Evolutionary conservation across 2,329 filamentous ascomycete species (phyloP).

Genomic region (Thielaviopsis populi): DNA sequence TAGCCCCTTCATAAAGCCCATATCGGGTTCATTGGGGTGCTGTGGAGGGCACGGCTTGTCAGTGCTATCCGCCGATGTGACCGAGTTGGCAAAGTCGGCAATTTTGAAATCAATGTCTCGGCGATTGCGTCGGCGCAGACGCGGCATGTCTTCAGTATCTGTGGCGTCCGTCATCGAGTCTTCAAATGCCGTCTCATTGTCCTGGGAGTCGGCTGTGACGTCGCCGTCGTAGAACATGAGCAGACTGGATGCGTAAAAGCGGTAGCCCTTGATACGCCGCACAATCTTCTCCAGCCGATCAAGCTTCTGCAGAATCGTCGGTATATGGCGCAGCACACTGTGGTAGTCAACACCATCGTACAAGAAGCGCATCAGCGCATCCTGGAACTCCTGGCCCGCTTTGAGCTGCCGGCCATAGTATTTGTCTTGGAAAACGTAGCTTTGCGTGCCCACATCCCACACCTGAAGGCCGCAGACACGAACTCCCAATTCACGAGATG

Average conservation of each 20-base stretch:
- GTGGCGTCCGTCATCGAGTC: conserved; percentile 46
- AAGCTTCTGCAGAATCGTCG: conserved; percentile 71
- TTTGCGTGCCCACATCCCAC: conserved; percentile 72
- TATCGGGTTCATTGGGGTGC: conserved; percentile 66
- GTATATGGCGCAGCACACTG: conserved; percentile 75
- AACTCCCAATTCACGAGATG: conserved; percentile 79
- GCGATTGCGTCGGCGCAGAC: conserved; percentile 33
- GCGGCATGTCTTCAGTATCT: conserved; percentile 40
- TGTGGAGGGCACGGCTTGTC: conserved; percentile 61
- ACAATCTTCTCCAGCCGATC: conserved; percentile 73
- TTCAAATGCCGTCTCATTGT: conserved; percentile 37
- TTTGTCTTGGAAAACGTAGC: conserved; percentile 94
- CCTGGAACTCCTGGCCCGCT: conserved; percentile 76
- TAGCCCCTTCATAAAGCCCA: conserved; percentile 77
- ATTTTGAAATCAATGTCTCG: conserved; percentile 82
- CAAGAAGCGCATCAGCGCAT: conserved; percentile 74
- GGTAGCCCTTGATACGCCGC: conserved; percentile 62
- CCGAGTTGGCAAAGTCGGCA: conserved; percentile 95
- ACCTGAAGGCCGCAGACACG: conserved; percentile 91
- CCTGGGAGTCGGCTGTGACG: conserved; percentile 33
- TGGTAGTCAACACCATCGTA: conserved; percentile 74
- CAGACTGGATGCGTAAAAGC: conserved; percentile 89
- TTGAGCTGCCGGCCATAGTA: conserved; percentile 86
- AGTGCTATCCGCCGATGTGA: conserved; percentile 66
- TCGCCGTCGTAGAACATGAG: conserved; percentile 95